phyloP scores from a whole-genome alignment of 2,329 filamentous ascomycete genomes.

The Teratosphaeriaceae sp. region DNA sequence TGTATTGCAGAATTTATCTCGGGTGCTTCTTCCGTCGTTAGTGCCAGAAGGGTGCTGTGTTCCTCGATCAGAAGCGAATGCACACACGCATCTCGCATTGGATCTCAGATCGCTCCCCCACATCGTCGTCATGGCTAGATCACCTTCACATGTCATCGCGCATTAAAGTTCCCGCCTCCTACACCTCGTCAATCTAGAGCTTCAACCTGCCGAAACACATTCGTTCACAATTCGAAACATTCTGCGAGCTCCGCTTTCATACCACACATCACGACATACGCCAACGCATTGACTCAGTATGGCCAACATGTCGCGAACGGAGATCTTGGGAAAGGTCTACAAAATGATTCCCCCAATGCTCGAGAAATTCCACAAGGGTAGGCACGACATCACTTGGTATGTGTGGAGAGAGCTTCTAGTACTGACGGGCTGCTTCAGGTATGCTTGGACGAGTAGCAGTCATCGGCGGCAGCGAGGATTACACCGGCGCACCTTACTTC shows the following conservation, averaged over 20 bases:
- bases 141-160: no score
- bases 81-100: no score
- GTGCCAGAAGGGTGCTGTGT: no score
- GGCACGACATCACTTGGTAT: slow-evolving; percentile 2
- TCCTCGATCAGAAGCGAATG: no score
- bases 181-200: no score
- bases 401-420: slow-evolving; percentile 10
- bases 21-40: background rate
- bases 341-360: slow-evolving; percentile 93
- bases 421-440: slow-evolving; percentile 46
- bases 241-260: background rate
- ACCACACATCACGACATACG: background rate
- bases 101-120: no score
- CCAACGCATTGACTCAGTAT: slow-evolving; percentile 29
- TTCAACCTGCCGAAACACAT: background rate
- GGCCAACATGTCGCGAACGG: slow-evolving; percentile 57
- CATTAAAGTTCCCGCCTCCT: no score
- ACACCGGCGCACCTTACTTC: slow-evolving; percentile 96
- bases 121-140: background rate
- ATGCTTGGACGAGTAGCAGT: slow-evolving; percentile 89
- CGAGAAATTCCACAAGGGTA: slow-evolving; percentile 93
- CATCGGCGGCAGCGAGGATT: slow-evolving; percentile 91
- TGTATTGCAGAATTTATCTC: background rate
- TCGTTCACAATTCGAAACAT: background rate
- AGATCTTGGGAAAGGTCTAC: slow-evolving; percentile 72